phyloP scores from a whole-genome alignment of 23 red algal genomes.

The Gracilaria caudata region DNA sequence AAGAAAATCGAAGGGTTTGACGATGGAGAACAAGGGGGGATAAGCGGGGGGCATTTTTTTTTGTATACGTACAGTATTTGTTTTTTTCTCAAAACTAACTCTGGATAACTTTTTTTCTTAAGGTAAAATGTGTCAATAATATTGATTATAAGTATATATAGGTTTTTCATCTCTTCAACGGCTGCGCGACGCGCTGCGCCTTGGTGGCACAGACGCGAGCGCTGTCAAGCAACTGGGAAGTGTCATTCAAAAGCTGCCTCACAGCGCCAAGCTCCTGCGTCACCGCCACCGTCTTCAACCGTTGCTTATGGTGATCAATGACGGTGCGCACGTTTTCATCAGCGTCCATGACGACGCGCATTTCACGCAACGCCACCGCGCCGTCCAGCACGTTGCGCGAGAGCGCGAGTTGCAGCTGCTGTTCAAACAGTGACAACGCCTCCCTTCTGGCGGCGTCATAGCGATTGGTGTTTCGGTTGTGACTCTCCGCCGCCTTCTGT shows the following conservation, averaged over 20 bases:
- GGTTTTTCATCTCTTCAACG: neutral
- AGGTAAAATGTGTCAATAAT: slow-evolving; percentile 11
- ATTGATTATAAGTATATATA: neutral
- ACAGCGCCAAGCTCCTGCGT: neutral
- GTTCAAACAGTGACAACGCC: neutral
- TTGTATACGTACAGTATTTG: neutral
- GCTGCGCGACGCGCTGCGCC: slow-evolving; percentile 3
- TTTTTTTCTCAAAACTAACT: no score
- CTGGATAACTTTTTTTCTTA: neutral
- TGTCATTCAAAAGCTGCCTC: neutral
- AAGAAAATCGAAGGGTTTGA: slow-evolving; percentile 23
- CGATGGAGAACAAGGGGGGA: slow-evolving; percentile 39
- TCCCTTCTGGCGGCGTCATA: slow-evolving; percentile 11
- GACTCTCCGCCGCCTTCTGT: slow-evolving; percentile 17
- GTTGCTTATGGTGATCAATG: slow-evolving; percentile 34
- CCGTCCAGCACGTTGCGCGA: neutral
- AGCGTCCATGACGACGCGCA: slow-evolving; percentile 5
- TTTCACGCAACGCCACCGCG: neutral
- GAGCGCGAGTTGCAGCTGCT: neutral
- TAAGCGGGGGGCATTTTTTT: neutral
- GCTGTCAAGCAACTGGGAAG: neutral
- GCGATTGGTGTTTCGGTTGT: neutral
- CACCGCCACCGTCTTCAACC: neutral
- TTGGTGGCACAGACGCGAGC: neutral
- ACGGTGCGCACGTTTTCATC: slow-evolving; percentile 38